Conservation (phyloP, 768 basidiomycete species). For the Lyophyllum decastes region DNA sequence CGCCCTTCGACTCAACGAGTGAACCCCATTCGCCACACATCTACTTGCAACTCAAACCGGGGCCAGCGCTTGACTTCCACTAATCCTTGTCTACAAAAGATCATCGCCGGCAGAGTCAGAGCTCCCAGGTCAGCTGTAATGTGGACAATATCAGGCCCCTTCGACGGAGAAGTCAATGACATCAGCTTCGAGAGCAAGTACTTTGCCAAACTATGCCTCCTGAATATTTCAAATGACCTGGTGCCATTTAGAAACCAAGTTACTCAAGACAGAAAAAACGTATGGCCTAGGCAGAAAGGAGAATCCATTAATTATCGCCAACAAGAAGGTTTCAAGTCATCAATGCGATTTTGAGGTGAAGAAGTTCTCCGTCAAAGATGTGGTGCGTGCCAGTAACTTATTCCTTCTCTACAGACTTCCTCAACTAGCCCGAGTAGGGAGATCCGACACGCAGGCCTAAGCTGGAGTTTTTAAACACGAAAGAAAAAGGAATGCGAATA, state of each 20-base stretch:
- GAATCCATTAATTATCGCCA: slow-evolving; percentile 48
- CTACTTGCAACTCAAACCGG: too few species aligned
- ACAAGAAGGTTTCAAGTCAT: slow-evolving; percentile 64
- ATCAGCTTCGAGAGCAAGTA: slow-evolving; percentile 40
- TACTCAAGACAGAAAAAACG: slow-evolving; percentile 59
- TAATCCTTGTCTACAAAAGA: not conserved
- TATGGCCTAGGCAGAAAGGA: slow-evolving; percentile 64
- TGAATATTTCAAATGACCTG: not conserved
- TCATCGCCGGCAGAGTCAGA: not conserved
- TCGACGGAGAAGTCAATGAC: slow-evolving; percentile 45
- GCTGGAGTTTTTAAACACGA: slow-evolving; percentile 48
- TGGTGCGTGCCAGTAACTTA: slow-evolving; percentile 43
- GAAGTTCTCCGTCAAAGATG: slow-evolving; percentile 48
- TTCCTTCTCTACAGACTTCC: not conserved
- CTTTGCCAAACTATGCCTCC: not conserved
- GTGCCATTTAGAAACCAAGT: slow-evolving; percentile 39
- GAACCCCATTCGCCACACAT: too few species aligned
- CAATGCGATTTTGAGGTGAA: slow-evolving; percentile 63
- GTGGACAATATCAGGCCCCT: slow-evolving; percentile 59
- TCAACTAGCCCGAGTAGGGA: slow-evolving; percentile 33
- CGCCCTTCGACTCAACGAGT: too few species aligned
- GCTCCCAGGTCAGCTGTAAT: slow-evolving; percentile 26
- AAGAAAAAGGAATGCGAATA: slow-evolving; percentile 47
- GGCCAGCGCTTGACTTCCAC: too few species aligned
- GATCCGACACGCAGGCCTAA: slow-evolving; percentile 51